A percentile compares a stretch with the other conserved stretches of the same genome.
These are phyloP conservation scores for Haberlea rhodopensis DNA, from an alignment of 257 asterid genomes.

Conservation along the genomic window DNA sequence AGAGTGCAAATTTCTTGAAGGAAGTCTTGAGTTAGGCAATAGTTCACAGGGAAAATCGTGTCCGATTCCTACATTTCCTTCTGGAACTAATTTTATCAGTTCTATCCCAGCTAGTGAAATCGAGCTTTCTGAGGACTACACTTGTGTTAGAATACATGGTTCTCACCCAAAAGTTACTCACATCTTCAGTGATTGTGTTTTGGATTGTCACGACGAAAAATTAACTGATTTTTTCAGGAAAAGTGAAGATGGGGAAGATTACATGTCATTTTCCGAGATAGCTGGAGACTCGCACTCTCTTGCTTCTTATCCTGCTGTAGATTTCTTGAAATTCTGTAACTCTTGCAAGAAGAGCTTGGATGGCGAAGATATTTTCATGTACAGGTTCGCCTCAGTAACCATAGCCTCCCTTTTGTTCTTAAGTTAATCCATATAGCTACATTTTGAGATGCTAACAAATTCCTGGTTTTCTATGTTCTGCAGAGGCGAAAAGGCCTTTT, in stretches of 20 bases:
- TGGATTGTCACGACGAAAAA: constrained; percentile 63
- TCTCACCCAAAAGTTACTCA: constrained; percentile 88
- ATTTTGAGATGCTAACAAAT: no score
- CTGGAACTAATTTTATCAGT: constrained; percentile 34
- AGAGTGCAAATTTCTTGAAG: constrained; percentile 20
- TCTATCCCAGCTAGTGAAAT: constrained; percentile 64
- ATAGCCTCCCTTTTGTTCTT: not conserved
- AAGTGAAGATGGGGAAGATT: constrained; percentile 31
- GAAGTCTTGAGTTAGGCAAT: constrained; percentile 34
- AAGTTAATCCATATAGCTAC: no score
- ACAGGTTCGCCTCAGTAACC: constrained; percentile 50
- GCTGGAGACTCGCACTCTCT: constrained; percentile 27
- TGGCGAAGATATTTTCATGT: no score
- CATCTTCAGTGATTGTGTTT: constrained; percentile 82
- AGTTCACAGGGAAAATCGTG: constrained; percentile 27
- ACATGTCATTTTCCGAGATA: no score
- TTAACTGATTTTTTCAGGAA: constrained; percentile 36
- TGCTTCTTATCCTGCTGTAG: constrained; percentile 37
- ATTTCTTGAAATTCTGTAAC: constrained; percentile 72
- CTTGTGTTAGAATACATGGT: constrained; percentile 83
- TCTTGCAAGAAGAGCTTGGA: constrained; percentile 76
- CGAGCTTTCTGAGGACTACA: constrained; percentile 90
- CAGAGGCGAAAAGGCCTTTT: constrained; percentile 92
- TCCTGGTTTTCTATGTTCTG: constrained; percentile 24
- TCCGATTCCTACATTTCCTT: constrained; percentile 24